A percentile compares a stretch with the other conserved stretches of the same genome.
phyloP scores from a whole-genome alignment of 345 rosid genomes.

The Salix purpurea region DNA sequence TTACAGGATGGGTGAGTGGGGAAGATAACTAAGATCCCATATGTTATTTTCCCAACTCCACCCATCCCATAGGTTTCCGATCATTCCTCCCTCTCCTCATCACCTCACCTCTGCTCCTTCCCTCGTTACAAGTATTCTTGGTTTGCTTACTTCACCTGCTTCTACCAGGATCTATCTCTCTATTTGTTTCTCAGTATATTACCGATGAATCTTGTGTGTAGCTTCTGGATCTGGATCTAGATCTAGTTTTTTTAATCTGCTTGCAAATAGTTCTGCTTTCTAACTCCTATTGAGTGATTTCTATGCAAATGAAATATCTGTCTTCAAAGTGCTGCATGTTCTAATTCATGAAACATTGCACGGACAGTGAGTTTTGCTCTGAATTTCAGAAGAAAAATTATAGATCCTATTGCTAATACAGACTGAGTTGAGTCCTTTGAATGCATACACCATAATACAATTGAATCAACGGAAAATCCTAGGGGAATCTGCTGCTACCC shows the following conservation, averaged over 20 bases:
- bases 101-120: not conserved
- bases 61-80: slow-evolving; percentile 34
- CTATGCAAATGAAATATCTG: no score
- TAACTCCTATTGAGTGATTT: no score
- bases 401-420: no score
- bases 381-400: no score
- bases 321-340: no score
- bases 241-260: not conserved
- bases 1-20: slow-evolving; percentile 27
- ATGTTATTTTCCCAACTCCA: slow-evolving; percentile 26
- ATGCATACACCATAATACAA: not conserved
- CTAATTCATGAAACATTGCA: no score
- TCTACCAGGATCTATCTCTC: not conserved
- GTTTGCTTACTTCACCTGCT: not conserved
- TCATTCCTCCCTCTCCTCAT: slow-evolving; percentile 32
- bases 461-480: not conserved
- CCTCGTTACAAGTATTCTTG: no score
- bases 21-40: slow-evolving; percentile 2
- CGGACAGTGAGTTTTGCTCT: no score
- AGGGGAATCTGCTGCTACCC: not conserved
- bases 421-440: not conserved
- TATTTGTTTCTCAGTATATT: no score
- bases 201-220: not conserved
- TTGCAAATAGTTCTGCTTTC: no score
- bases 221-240: not conserved